These are phyloP conservation scores for Leccinellum albellum DNA, from an alignment of 768 basidiomycete species.

Conservation along the genomic window DNA sequence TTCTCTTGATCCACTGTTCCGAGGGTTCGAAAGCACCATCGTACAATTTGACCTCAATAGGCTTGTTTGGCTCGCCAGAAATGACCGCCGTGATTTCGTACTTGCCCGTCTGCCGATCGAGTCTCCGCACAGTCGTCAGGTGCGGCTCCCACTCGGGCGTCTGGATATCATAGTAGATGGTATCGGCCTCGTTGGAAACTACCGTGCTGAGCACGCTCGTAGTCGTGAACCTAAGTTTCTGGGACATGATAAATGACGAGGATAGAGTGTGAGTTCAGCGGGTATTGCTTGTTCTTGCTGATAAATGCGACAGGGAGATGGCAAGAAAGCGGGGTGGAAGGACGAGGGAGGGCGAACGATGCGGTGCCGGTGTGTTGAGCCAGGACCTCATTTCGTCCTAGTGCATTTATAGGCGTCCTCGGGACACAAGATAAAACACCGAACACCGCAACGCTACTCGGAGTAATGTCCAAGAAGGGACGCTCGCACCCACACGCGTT, in stretches of 20 bases:
- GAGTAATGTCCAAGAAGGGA: not conserved
- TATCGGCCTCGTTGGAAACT: constrained; percentile 36
- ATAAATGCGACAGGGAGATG: not conserved
- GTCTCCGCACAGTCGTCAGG: constrained; percentile 33
- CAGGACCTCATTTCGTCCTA: not conserved
- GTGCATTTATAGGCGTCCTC: not conserved
- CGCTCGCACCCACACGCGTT: not conserved
- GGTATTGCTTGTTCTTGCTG: not conserved
- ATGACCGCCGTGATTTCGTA: constrained; percentile 33
- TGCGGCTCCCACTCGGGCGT: constrained; percentile 37
- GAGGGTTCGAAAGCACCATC: constrained; percentile 24
- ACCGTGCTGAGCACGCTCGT: constrained; percentile 35
- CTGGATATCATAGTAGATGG: constrained; percentile 38
- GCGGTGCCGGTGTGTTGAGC: not conserved
- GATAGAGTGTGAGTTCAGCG: not conserved
- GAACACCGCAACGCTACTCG: not conserved
- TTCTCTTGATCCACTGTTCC: constrained; percentile 30
- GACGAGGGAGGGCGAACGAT: not conserved
- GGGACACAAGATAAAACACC: not conserved
- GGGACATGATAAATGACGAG: constrained; percentile 15
- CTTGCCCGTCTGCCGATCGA: constrained; percentile 28
- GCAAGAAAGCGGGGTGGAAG: not conserved
- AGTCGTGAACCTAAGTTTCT: constrained; percentile 37
- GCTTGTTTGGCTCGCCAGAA: constrained; percentile 29
- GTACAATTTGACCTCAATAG: constrained; percentile 29